phyloP scores from a whole-genome alignment of 23 red algal species.

The Gracilaria vermiculophylla region DNA sequence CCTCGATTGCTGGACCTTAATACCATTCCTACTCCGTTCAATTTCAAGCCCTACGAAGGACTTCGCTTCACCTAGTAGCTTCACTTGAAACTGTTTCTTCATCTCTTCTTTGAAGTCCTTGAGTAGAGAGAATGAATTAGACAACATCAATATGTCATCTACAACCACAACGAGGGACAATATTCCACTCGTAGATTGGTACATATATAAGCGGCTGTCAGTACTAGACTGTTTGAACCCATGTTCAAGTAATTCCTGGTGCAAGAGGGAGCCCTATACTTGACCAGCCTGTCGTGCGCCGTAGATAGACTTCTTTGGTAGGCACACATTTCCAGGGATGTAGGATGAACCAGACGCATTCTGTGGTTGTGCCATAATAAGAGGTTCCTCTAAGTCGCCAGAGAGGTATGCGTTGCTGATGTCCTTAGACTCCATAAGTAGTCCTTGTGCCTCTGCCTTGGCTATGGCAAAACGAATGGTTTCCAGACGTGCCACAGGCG shows the following conservation, averaged over 20 bases:
- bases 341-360: neutral
- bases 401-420: neutral
- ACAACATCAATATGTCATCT: too few species aligned
- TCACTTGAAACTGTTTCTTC: too few species aligned
- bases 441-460: neutral
- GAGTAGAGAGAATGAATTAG: too few species aligned
- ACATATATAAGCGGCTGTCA: too few species aligned
- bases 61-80: too few species aligned
- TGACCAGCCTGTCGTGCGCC: neutral
- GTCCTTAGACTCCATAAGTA: neutral
- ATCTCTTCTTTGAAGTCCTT: too few species aligned
- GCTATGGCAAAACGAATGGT: neutral
- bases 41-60: too few species aligned
- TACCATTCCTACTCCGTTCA: neutral
- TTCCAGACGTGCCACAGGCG: neutral
- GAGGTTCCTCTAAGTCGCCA: neutral
- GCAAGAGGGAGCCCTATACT: neutral
- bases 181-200: too few species aligned
- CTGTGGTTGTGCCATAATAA: neutral
- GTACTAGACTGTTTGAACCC: neutral
- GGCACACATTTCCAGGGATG: neutral
- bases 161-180: too few species aligned
- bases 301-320: neutral
- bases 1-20: too few species aligned
- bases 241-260: neutral